Conservation (phyloP, 495 filamentous ascomycete genomes). For the Rhypophila decipiens region DNA sequence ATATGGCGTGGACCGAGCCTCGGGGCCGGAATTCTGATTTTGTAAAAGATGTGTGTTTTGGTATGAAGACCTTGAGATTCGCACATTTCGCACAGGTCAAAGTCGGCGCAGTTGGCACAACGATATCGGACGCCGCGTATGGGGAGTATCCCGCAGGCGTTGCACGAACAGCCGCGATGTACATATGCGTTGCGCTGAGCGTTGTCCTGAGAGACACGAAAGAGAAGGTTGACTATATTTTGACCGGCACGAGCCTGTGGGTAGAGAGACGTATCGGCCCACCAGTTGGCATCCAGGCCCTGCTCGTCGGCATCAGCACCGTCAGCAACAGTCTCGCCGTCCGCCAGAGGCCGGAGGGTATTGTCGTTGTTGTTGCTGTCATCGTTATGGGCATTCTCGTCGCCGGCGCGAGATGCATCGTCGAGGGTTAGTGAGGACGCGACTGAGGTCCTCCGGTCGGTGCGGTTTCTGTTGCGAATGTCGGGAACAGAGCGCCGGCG, state of each 20-base stretch:
- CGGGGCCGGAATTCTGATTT: slow-evolving; percentile 51
- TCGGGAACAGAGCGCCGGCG: slow-evolving; percentile 28
- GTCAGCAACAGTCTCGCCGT: slow-evolving; percentile 51
- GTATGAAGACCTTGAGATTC: slow-evolving; percentile 78
- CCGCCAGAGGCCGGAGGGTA: slow-evolving; percentile 34
- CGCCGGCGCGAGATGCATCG: slow-evolving; percentile 36
- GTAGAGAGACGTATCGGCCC: slow-evolving; percentile 31
- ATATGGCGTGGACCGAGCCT: slow-evolving; percentile 50
- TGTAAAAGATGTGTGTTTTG: slow-evolving; percentile 95
- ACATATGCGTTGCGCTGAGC: slow-evolving; percentile 79
- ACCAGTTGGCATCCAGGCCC: slow-evolving; percentile 53
- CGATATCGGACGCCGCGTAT: slow-evolving; percentile 89
- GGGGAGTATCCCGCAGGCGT: slow-evolving; percentile 74
- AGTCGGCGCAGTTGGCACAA: slow-evolving; percentile 88
- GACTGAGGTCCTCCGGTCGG: slow-evolving; percentile 15
- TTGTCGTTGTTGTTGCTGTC: slow-evolving; percentile 35
- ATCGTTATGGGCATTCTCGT: slow-evolving; percentile 24
- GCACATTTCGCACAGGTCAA: slow-evolving; percentile 84
- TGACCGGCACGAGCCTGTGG: slow-evolving; percentile 56
- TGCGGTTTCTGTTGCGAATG: slow-evolving; percentile 16
- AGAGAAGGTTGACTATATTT: slow-evolving; percentile 66
- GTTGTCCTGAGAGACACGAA: slow-evolving; percentile 77
- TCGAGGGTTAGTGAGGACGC: slow-evolving; percentile 27
- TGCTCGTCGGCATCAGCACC: slow-evolving; percentile 56
- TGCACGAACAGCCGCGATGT: slow-evolving; percentile 90